Base-by-base conservation (phyloP, 192 early-diverging fungal genomes). In the Backusella psychrophila region DNA sequence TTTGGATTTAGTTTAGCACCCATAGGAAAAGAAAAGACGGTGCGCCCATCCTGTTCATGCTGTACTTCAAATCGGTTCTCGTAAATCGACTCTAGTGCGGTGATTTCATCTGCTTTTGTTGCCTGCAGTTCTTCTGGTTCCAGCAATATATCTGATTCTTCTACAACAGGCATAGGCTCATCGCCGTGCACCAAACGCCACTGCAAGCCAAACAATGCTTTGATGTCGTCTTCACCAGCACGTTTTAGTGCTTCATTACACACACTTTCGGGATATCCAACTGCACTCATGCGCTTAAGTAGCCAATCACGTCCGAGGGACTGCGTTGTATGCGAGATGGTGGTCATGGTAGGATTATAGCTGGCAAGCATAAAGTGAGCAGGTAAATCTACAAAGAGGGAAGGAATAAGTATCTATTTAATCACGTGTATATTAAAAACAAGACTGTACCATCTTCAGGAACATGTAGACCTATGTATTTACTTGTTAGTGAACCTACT, bases 401-500 rank as follows among this genome's bases (percentile, higher is more conserved):
- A 6, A 5, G n/a, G 26, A 69, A 21, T 42, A 56, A 38, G 38
- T 23, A n/a, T 21, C 33, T 0, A 33, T 33, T 33, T 33, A 41
- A 2, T 35, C 23, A 41, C n/a, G 6, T 34, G 29, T 53, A 12
- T 14, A 21, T 14, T 38, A n/a, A 17, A 12, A 39, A 53, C 1
- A 36, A 31, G 29, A 41, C 4, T 70, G 84, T 73, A 84, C 91
- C 96, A 80, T 94, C 94, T 73, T 98, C 96, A 12, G 96, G 95
- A 19, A 98, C 91, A 82, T 98, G 92, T 19, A 95, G 73, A 70
- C 87, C 87, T 88, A 75, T 17, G 8, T 19, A 53, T 15, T 56
- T 2, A 8, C 46, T n/a, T 21, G 21, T 56, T 56, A 78, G 29
- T 12, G 34, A 11, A 29, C 31, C 0, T 4, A 31, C 38, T 11